Conservation (phyloP, 1,139 yeast species). For the Yamadazyma conglobata region DNA sequence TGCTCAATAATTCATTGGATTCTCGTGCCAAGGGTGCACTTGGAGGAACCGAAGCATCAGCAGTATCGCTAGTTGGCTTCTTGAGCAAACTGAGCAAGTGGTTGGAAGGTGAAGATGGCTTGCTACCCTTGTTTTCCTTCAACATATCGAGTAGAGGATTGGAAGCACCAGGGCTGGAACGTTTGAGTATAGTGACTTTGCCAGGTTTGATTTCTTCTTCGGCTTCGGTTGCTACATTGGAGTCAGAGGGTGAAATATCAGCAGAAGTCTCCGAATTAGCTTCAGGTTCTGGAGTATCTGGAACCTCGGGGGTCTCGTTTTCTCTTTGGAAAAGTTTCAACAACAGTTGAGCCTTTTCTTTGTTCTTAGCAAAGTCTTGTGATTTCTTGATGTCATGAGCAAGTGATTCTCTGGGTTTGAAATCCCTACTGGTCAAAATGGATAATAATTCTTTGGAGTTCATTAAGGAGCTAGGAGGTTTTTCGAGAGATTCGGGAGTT, state of each 20-base stretch:
- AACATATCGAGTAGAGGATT: constrained; percentile 18
- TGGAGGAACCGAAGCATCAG: not conserved
- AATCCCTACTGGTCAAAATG: constrained; percentile 38
- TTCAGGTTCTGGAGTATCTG: constrained; percentile 4
- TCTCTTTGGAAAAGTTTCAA: constrained; percentile 30
- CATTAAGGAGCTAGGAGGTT: constrained; percentile 33
- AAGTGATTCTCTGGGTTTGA: constrained; percentile 14
- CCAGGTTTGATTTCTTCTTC: constrained; percentile 9
- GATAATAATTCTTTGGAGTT: constrained; percentile 54
- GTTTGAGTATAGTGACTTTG: constrained; percentile 12
- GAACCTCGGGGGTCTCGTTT: not conserved
- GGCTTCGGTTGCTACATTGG: constrained; percentile 2
- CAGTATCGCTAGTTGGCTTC: constrained; percentile 5
- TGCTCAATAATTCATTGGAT: constrained; percentile 16
- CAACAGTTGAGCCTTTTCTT: constrained; percentile 38
- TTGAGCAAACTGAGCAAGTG: constrained; percentile 10
- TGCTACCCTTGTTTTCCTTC: constrained; percentile 7
- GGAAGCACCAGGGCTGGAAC: constrained; percentile 7
- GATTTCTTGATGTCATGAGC: constrained; percentile 9
- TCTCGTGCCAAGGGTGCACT: not conserved
- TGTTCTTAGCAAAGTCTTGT: constrained; percentile 24
- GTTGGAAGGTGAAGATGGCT: constrained; percentile 10
- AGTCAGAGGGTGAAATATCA: constrained; percentile 13
- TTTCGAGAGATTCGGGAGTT: constrained; percentile 41
- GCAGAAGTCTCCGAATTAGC: constrained; percentile 1